phyloP scores from a whole-genome alignment of 768 basidiomycete genomes.

The Sporobolomyces roseus region DNA sequence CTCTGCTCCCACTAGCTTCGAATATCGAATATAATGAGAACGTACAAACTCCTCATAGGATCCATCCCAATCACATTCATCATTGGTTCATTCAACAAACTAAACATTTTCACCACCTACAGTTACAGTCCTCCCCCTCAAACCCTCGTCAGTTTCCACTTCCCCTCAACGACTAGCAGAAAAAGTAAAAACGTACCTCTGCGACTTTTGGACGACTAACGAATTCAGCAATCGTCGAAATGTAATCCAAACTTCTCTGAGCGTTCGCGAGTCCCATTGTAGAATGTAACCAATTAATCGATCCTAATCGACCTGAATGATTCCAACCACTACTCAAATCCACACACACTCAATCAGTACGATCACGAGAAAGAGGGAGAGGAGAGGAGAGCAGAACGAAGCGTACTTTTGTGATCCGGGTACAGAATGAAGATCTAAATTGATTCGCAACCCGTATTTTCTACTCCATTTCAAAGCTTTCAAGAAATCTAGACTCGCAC shows the following conservation, averaged over 20 bases:
- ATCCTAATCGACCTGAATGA: conserved; percentile 80
- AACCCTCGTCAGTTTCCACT: neutral
- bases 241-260: conserved; percentile 79
- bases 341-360: no score
- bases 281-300: conserved; percentile 71
- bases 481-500: neutral
- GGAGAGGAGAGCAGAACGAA: neutral
- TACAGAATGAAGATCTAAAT: conserved; percentile 76
- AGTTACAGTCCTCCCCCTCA: no score
- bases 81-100: conserved; percentile 78
- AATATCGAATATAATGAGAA: neutral
- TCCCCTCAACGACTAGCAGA: neutral
- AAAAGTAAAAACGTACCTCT: neutral
- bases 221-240: conserved; percentile 82
- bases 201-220: conserved; percentile 44
- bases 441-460: conserved; percentile 91
- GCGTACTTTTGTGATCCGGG: conserved; percentile 56
- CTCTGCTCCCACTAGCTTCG: no score
- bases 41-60: conserved; percentile 44
- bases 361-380: neutral
- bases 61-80: conserved; percentile 59
- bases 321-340: conserved; percentile 73
- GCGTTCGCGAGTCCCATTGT: conserved; percentile 75
- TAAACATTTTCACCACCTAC: conserved; percentile 77
- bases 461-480: conserved; percentile 78